Conservation (phyloP, 148 eudicot species). For the Fagopyrum homotropicum region DNA sequence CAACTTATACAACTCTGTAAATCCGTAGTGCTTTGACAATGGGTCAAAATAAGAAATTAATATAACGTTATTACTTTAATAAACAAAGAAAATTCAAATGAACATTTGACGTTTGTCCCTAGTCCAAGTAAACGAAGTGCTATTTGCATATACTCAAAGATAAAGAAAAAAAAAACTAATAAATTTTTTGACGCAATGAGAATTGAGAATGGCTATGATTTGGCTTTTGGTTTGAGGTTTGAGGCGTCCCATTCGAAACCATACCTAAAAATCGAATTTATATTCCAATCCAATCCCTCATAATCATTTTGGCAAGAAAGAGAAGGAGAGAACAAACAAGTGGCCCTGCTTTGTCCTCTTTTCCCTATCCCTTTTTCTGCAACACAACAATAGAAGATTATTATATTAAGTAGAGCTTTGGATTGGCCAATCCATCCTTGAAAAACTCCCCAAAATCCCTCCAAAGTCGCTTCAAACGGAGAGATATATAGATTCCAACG, state of each 20-base stretch:
- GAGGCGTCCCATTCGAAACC: background rate
- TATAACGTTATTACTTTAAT: too few species aligned
- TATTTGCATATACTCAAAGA: too few species aligned
- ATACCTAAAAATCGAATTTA: background rate
- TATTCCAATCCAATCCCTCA: background rate
- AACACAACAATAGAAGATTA: background rate
- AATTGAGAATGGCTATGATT: background rate
- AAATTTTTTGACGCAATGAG: too few species aligned
- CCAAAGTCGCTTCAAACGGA: background rate
- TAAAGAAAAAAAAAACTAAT: too few species aligned
- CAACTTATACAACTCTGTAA: too few species aligned
- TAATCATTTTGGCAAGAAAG: background rate
- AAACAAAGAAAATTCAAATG: too few species aligned
- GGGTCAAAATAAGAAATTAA: too few species aligned
- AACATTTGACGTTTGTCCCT: too few species aligned
- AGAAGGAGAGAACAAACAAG: background rate
- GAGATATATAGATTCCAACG: background rate
- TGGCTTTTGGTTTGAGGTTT: background rate
- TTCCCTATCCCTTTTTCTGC: background rate
- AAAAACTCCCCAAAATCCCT: background rate
- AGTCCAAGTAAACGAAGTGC: too few species aligned
- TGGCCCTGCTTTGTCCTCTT: constrained; percentile 7
- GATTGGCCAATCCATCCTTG: constrained; percentile 1
- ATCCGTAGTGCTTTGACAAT: too few species aligned
- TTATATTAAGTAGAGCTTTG: background rate